These are phyloP conservation scores for Sechiopsis laciniata DNA, from an alignment of 306 rosid species.

Conservation along the genomic window DNA sequence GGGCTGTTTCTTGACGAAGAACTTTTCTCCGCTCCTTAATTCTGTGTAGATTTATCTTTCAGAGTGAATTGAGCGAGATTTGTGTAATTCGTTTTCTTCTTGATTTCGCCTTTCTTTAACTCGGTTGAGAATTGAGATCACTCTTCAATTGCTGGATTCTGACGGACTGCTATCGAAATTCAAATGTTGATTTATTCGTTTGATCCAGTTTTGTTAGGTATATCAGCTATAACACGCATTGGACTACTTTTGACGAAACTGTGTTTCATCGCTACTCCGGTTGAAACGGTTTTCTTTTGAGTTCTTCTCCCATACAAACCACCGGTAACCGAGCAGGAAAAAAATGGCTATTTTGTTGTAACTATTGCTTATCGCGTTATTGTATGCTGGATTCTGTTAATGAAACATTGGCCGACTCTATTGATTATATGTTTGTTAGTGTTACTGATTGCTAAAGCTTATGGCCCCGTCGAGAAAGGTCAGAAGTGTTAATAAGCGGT, in stretches of 20 bases:
- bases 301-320: not conserved
- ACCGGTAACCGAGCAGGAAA: not conserved
- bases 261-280: too few relatives aligned
- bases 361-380: not conserved
- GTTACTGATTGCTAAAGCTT: slow-evolving; percentile 41
- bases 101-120: not conserved
- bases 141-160: slow-evolving; percentile 4
- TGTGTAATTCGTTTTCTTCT: not conserved
- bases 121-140: not conserved
- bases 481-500: slow-evolving; percentile 60
- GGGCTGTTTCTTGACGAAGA: slow-evolving; percentile 3
- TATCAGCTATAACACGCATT: not conserved
- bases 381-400: not conserved
- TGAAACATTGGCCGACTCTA: not conserved
- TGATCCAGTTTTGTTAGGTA: not conserved
- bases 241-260: too few relatives aligned
- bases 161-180: not conserved
- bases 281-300: too few relatives aligned
- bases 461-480: slow-evolving; percentile 86
- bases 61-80: slow-evolving; percentile 12
- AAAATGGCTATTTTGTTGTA: not conserved
- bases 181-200: not conserved
- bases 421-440: slow-evolving; percentile 24
- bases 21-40: not conserved
- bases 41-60: slow-evolving; percentile 18